phyloP scores from a whole-genome alignment of 2,329 filamentous ascomycete species.

The Pseudogymnoascus sp. region DNA sequence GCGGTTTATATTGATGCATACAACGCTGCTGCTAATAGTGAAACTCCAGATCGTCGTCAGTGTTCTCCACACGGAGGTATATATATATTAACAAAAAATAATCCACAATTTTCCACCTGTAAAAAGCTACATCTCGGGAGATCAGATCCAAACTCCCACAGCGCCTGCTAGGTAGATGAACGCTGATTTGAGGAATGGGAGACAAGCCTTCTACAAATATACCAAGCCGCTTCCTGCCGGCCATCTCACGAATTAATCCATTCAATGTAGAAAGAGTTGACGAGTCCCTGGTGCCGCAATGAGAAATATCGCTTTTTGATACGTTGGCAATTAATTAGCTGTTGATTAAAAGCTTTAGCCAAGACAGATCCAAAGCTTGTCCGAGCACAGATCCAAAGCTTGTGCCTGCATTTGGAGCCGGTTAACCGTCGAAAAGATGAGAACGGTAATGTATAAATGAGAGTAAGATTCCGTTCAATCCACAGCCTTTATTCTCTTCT shows the following conservation, averaged over 20 bases:
- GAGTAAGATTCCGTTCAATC: neutral
- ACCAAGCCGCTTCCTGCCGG: neutral
- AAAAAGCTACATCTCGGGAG: neutral
- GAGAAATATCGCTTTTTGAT: neutral
- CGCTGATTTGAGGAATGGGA: neutral
- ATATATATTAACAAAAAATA: neutral
- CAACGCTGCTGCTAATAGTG: neutral
- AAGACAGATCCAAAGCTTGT: constrained; percentile 1
- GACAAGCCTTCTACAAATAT: neutral
- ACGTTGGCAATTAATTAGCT: neutral
- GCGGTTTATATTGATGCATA: neutral
- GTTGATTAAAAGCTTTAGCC: neutral
- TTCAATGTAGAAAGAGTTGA: neutral
- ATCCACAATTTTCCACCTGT: neutral
- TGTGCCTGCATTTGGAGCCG: neutral
- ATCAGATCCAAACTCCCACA: neutral
- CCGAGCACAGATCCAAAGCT: too few species aligned
- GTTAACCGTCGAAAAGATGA: neutral
- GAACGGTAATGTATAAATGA: neutral
- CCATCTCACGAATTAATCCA: neutral
- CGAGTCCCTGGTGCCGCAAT: neutral
- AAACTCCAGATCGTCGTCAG: neutral
- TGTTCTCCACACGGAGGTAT: neutral
- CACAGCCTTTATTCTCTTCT: neutral
- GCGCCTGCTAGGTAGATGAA: neutral